These are phyloP conservation scores for Aspergillus sclerotioniger DNA, from an alignment of 495 filamentous ascomycete genomes.

Conservation along the genomic window DNA sequence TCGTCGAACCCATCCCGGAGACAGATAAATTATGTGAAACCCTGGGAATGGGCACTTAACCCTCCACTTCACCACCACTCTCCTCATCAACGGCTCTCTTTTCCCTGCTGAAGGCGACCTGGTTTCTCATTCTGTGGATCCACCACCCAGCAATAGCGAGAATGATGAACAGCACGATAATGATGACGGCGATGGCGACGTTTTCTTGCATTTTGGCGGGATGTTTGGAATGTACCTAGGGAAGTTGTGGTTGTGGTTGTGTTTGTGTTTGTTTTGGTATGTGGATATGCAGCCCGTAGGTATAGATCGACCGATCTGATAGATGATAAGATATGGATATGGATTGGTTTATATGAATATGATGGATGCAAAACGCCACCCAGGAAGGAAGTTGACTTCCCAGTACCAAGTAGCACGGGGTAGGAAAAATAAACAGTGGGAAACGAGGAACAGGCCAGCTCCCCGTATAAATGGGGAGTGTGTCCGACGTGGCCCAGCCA, in stretches of 20 bases:
- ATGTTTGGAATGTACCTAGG: too few species aligned
- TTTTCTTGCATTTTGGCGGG: conserved; percentile 62
- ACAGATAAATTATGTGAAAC: conserved; percentile 1
- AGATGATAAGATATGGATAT: neutral
- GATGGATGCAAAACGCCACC: too few species aligned
- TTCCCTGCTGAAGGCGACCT: conserved; percentile 29
- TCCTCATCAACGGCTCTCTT: conserved; percentile 43
- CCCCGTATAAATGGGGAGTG: conserved; percentile 3
- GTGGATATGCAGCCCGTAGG: neutral
- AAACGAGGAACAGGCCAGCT: neutral
- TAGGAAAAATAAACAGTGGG: conserved; percentile 6
- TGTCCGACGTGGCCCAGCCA: conserved; percentile 22
- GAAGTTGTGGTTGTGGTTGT: too few species aligned
- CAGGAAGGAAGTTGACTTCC: neutral
- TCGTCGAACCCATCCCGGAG: too few species aligned
- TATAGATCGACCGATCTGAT: neutral
- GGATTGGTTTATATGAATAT: neutral
- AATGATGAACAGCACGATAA: conserved; percentile 74
- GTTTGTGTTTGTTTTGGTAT: neutral
- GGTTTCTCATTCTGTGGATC: conserved; percentile 58
- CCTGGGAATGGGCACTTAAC: neutral
- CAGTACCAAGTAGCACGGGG: neutral
- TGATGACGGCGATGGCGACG: conserved; percentile 78
- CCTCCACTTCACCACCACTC: conserved; percentile 32
- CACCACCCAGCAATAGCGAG: conserved; percentile 67